phyloP scores from a whole-genome alignment of 192 early-diverging fungal species.

The Phycomyces nitens region DNA sequence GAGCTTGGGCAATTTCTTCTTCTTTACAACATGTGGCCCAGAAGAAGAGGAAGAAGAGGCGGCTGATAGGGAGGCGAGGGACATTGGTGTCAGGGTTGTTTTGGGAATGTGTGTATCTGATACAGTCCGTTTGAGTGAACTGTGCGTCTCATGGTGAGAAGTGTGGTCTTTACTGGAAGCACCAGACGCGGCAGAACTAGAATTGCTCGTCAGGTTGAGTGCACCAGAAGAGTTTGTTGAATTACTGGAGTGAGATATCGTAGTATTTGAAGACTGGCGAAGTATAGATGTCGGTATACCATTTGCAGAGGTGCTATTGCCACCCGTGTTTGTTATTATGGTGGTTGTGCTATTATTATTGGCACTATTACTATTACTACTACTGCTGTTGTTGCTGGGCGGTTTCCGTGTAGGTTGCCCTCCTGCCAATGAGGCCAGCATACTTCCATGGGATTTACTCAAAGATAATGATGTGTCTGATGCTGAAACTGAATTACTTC shows the following conservation, averaged over 20 bases:
- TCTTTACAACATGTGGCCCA: background rate
- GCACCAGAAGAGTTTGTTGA: no score
- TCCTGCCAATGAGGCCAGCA: slow-evolving; percentile 3
- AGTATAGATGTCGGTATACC: background rate
- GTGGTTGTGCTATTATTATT: slow-evolving; percentile 11
- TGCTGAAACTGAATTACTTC: no score
- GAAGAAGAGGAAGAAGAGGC: background rate
- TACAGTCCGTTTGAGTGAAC: background rate
- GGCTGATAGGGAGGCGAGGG: background rate
- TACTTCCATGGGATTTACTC: background rate
- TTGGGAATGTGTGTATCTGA: background rate
- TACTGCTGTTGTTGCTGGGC: background rate
- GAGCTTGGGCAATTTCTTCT: slow-evolving; percentile 14
- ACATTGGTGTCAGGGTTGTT: background rate
- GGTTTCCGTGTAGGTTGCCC: background rate
- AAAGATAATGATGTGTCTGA: no score
- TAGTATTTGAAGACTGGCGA: background rate
- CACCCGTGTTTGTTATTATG: slow-evolving; percentile 1
- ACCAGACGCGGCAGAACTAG: no score
- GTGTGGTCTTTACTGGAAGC: no score
- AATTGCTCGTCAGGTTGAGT: no score
- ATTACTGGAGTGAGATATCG: no score
- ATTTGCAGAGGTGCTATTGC: slow-evolving; percentile 1
- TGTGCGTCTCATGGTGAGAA: no score
- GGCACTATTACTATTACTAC: slow-evolving; percentile 5